Conservation (phyloP, 2,329 filamentous ascomycete genomes). For the Chaetomium sp. region DNA sequence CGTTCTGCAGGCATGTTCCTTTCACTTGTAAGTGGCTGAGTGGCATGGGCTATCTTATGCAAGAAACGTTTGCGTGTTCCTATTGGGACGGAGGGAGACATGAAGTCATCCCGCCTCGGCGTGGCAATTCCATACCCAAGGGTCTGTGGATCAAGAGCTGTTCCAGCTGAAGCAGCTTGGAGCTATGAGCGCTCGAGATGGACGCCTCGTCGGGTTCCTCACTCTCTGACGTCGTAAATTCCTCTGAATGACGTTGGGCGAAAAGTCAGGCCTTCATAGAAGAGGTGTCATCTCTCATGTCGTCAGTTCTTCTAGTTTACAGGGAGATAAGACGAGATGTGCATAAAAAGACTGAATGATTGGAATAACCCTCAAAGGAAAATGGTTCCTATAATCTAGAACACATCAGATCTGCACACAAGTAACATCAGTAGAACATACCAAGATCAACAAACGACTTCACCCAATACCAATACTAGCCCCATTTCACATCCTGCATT, state of each 20-base stretch:
- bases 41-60: not conserved
- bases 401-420: constrained; percentile 7
- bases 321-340: not conserved
- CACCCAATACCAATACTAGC: not conserved
- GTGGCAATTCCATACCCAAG: constrained; percentile 14
- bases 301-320: constrained; percentile 7
- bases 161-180: not conserved
- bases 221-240: constrained; percentile 20
- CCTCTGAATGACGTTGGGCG: constrained; percentile 10
- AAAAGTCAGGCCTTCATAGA: not conserved
- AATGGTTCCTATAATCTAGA: not conserved
- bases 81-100: not conserved
- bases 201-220: too few relatives aligned
- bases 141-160: not conserved
- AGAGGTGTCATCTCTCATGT: not conserved
- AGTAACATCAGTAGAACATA: not conserved
- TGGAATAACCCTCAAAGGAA: not conserved
- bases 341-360: constrained; percentile 11
- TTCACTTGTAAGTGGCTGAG: not conserved
- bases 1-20: not conserved
- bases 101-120: constrained; percentile 19
- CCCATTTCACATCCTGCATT: not conserved
- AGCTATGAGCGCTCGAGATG: not conserved
- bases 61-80: not conserved
- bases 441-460: constrained; percentile 7